phyloP scores from a whole-genome alignment of 1,284 basidiomycete genomes.

The Peniophora sp. region DNA sequence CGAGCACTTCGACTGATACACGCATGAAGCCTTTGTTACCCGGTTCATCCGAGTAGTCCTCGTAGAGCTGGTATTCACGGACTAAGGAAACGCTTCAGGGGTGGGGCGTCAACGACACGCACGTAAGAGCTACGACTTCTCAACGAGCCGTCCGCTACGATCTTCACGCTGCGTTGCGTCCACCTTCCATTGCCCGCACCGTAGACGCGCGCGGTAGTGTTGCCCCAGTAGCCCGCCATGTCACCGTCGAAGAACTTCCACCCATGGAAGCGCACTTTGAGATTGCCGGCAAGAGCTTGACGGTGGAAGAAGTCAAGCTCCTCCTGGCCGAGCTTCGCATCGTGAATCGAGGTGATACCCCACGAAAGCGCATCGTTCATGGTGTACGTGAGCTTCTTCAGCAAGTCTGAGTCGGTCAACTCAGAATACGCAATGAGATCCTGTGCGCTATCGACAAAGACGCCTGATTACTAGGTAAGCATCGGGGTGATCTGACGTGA shows the following conservation, averaged over 20 bases:
- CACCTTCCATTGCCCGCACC: slow-evolving; percentile 53
- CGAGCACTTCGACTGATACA: slow-evolving; percentile 53
- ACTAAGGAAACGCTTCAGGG: neutral
- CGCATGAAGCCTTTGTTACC: slow-evolving; percentile 74
- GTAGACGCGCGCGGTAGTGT: slow-evolving; percentile 49
- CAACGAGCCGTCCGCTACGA: slow-evolving; percentile 75
- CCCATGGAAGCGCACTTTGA: slow-evolving; percentile 64
- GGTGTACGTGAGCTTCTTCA: slow-evolving; percentile 55
- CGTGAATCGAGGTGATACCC: slow-evolving; percentile 79
- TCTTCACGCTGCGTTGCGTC: slow-evolving; percentile 76
- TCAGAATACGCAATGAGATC: slow-evolving; percentile 54
- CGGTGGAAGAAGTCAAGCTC: slow-evolving; percentile 70
- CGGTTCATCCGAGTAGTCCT: slow-evolving; percentile 79
- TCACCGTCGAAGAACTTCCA: slow-evolving; percentile 67
- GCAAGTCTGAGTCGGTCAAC: slow-evolving; percentile 56
- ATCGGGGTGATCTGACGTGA: no score
- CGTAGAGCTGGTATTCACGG: slow-evolving; percentile 41
- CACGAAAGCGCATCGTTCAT: slow-evolving; percentile 59
- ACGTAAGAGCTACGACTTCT: slow-evolving; percentile 7
- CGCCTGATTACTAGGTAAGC: no score
- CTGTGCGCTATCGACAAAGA: slow-evolving; percentile 56
- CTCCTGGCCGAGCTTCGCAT: slow-evolving; percentile 67
- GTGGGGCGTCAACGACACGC: slow-evolving; percentile 40
- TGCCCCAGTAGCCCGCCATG: slow-evolving; percentile 66
- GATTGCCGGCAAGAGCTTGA: slow-evolving; percentile 28